Evolutionary conservation across 2,329 filamentous ascomycete genomes (phyloP).

Genomic region (Penicillium oxalicum): DNA sequence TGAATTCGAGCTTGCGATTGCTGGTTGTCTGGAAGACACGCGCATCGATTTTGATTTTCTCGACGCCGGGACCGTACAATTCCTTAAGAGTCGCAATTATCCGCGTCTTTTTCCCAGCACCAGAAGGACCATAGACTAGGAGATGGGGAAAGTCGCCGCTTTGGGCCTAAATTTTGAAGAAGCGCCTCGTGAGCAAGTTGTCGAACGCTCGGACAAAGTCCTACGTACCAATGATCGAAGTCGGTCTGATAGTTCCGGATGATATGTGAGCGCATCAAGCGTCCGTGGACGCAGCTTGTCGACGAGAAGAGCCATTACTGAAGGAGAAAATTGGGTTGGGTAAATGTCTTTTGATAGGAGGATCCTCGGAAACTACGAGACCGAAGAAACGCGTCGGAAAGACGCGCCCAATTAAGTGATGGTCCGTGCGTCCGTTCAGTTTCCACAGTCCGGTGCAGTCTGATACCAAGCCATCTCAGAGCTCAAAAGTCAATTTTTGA

Average conservation of each 20-base stretch:
- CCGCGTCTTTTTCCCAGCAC: conserved; percentile 94
- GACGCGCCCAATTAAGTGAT: conserved; percentile 35
- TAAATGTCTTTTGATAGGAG: conserved; percentile 1
- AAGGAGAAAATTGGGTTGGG: background rate
- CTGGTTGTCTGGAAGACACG: conserved; percentile 92
- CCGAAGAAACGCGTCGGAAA: conserved; percentile 31
- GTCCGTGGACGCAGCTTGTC: conserved; percentile 55
- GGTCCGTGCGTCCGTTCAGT: conserved; percentile 25
- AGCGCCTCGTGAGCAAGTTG: conserved; percentile 7
- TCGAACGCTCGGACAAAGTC: background rate
- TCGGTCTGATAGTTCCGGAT: conserved; percentile 78
- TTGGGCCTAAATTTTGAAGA: conserved; percentile 60
- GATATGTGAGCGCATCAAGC: conserved; percentile 66
- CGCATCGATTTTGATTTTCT: conserved; percentile 99
- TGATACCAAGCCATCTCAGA: no score
- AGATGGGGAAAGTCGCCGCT: conserved; percentile 97
- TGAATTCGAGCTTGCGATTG: conserved; percentile 98
- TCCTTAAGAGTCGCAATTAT: conserved; percentile 94
- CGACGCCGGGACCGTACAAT: conserved; percentile 91
- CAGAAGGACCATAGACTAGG: conserved; percentile 92
- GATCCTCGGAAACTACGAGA: conserved; percentile 13
- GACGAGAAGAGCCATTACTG: conserved; percentile 57
- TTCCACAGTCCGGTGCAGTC: no score
- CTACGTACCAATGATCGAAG: conserved; percentile 69
- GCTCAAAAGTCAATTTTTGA: no score